phyloP scores from a whole-genome alignment of 2,329 filamentous ascomycete species.

The Fusarium oligoseptatum region DNA sequence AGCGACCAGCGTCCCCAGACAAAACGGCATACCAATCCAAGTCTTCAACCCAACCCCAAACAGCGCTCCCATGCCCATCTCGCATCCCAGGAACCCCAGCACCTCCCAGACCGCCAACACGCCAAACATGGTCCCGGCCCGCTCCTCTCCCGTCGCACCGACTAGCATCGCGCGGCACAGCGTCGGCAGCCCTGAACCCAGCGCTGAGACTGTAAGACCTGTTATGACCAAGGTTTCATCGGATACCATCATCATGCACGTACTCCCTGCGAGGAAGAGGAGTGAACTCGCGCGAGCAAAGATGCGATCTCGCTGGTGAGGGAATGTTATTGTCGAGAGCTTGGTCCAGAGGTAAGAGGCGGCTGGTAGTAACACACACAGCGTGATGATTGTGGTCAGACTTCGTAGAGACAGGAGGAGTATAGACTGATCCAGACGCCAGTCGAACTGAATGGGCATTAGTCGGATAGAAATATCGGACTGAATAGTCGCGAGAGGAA shows the following conservation, averaged over 20 bases:
- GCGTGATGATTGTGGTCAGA: conserved; percentile 37
- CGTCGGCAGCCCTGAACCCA: conserved; percentile 44
- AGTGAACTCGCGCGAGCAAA: conserved; percentile 39
- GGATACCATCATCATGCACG: conserved; percentile 41
- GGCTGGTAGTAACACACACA: conserved; percentile 41
- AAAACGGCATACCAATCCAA: conserved; percentile 45
- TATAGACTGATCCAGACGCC: conserved; percentile 38
- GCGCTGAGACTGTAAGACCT: conserved; percentile 38
- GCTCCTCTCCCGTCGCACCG: conserved; percentile 19
- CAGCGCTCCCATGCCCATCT: conserved; percentile 38
- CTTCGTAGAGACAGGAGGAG: conserved; percentile 43
- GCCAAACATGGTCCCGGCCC: conserved; percentile 42
- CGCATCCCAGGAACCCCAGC: conserved; percentile 38
- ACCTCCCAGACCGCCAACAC: conserved; percentile 44
- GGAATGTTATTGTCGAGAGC: not conserved
- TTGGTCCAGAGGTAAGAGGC: conserved; percentile 24
- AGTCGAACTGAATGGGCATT: conserved; percentile 46
- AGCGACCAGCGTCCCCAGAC: conserved; percentile 29
- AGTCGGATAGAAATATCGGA: conserved; percentile 41
- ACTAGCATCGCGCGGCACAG: conserved; percentile 46
- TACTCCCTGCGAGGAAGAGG: conserved; percentile 41
- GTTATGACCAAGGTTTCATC: conserved; percentile 35
- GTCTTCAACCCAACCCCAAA: conserved; percentile 42
- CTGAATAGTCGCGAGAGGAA: conserved; percentile 40
- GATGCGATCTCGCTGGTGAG: conserved; percentile 23